Evolutionary conservation across 139 green algal genomes (phyloP), one percentile per base, ranked within the genome.

Genomic region (Trebouxia sp.): DNA sequence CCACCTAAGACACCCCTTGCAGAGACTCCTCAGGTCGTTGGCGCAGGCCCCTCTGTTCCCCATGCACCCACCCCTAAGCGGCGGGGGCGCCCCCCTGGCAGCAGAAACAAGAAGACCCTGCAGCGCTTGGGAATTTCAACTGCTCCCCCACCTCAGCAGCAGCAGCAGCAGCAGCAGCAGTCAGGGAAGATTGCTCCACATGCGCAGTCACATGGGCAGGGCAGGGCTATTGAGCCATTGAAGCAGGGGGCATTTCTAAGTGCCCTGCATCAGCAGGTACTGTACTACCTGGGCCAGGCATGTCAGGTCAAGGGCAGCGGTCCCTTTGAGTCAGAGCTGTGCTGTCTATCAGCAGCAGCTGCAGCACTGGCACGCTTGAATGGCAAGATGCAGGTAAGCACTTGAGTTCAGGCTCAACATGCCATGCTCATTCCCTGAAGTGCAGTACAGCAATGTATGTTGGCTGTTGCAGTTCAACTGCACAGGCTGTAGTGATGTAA

Each of bases 291-390:
- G 39, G 28, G 6, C 3, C 0, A 47, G 20, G 42, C 45, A 45
- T 74, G 81, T 50, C 43, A n/a, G 8, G 38, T 43, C 14, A 80
- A 50, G 42, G 17, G 26, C n/a, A 39, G 39, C 53, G 47, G 47
- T n/a, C 72, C 76, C 76, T 83, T 69, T 4, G 69, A 86, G 43
- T 78, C 83, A 24, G 83, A 86, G 55, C n/a, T 65, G 10, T 86
- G 78, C 30, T 65, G 70, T 5, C 53, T 80, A n/a, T 74, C 79
- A 10, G 83, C 78, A 5, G 70, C 55, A 11, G 47, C 70, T 20
- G 70, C 83, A 1, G 43, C 56, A 11, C 38, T 86, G 12, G 78
- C 56, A 45, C 32, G 79, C 30, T 7, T 81, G 7, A 28, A 5
- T 0, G 83, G 79, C 30, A 32, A 79, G n/a, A 43, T 35, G 1